Conservation (phyloP, 106 monocot genomes). For the Dioscorea dumetorum region DNA sequence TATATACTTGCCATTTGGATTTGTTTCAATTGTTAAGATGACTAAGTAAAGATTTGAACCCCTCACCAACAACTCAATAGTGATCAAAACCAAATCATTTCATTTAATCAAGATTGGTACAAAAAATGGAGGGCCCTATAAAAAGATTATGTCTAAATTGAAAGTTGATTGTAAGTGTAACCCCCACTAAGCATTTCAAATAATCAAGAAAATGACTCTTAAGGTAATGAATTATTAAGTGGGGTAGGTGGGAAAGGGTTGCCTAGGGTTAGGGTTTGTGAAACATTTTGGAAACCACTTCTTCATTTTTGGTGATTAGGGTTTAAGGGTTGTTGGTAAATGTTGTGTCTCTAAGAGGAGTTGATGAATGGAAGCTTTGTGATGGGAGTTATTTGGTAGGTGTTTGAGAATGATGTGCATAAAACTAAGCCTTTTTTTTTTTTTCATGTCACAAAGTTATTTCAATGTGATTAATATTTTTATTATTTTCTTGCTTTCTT, state of each 20-base stretch:
- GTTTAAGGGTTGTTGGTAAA: not conserved
- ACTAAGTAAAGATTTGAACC: not conserved
- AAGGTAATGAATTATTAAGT: not conserved
- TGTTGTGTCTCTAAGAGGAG: not conserved
- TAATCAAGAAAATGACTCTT: not conserved
- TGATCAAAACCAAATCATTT: no score
- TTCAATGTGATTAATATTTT: no score
- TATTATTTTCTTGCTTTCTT: no score
- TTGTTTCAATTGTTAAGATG: not conserved
- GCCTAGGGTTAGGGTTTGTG: no score
- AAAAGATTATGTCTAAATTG: not conserved
- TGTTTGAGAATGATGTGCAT: no score
- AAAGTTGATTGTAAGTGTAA: not conserved
- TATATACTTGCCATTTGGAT: no score
- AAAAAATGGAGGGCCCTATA: not conserved
- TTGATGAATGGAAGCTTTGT: not conserved
- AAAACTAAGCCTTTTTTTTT: no score
- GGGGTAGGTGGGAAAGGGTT: not conserved
- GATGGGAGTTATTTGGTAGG: not conserved
- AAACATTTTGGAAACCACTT: not conserved
- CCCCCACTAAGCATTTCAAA: not conserved
- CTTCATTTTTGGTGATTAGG: not conserved
- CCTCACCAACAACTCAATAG: not conserved
- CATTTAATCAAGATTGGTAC: not conserved
- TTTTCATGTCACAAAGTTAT: no score